A percentile compares a stretch with the other conserved stretches of the same genome.
Evolutionary conservation across 164 flowering plant species (phyloP).

Genomic region (Kalanchoe fedtschenkoi): DNA sequence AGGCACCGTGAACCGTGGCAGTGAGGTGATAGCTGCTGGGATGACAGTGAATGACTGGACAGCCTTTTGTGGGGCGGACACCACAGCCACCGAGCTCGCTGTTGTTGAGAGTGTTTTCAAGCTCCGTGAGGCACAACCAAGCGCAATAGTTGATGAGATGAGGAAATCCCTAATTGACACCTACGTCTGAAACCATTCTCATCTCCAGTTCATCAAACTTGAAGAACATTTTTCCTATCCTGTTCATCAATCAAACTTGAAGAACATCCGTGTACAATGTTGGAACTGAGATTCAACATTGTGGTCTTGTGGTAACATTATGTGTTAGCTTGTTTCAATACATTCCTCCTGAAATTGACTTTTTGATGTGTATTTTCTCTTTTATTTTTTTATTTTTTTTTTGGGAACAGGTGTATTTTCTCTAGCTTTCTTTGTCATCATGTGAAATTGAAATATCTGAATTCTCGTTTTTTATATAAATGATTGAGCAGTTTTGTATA

Average conservation of each 20-base stretch:
- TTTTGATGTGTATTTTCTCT: too few relatives aligned
- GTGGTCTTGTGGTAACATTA: too few relatives aligned
- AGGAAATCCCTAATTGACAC: slow-evolving; percentile 78
- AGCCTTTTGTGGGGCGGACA: slow-evolving; percentile 69
- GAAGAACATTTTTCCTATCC: too few relatives aligned
- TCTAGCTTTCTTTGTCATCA: too few relatives aligned
- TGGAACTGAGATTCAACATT: not conserved
- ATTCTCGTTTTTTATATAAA: too few relatives aligned
- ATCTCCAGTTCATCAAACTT: too few relatives aligned
- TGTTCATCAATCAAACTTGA: not conserved
- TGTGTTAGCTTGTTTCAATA: too few relatives aligned
- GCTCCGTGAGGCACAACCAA: slow-evolving; percentile 79
- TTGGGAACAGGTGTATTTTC: too few relatives aligned
- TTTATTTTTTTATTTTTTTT: too few relatives aligned
- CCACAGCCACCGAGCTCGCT: slow-evolving; percentile 88
- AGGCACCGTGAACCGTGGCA: slow-evolving; percentile 86
- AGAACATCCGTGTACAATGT: not conserved
- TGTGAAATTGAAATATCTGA: too few relatives aligned
- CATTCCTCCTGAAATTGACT: too few relatives aligned
- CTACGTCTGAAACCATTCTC: slow-evolving; percentile 18
- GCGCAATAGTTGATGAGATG: slow-evolving; percentile 79
- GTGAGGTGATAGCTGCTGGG: slow-evolving; percentile 83
- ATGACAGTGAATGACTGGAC: slow-evolving; percentile 84
- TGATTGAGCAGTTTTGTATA: too few relatives aligned
- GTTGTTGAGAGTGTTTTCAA: slow-evolving; percentile 90